Evolutionary conservation across 768 basidiomycete genomes (phyloP), one percentile per base, ranked within the genome.

Genomic region (Cyathus striatus): DNA sequence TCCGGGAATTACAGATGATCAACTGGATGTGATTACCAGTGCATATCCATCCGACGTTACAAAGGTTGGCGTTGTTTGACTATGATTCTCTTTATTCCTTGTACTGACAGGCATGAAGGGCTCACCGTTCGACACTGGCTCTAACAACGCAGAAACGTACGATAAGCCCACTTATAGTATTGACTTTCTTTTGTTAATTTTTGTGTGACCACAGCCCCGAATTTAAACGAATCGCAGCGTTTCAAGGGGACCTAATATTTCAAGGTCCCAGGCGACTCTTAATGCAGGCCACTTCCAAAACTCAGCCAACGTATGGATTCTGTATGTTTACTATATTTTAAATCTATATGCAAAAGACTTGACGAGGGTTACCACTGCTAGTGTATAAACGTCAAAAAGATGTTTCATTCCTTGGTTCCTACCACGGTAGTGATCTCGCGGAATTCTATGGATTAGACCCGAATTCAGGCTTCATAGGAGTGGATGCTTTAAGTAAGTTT

Each of bases 211-310:
- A 24, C 18, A 67, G 66, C 2, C 67, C 68, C 3, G 40, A 70
- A 47, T 70, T 54, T 50, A 71, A 70, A 16, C 4, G 4, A 12
- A 12, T 32, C 4, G 30, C 30, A 32, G 30, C 27, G 13, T 12
- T 32, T 32, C 58, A 58, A 37, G 69, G 70, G 1, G 70, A 73
- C 43, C 36, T 54, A 5, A 39, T 45, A 9, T 69, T 68, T 47
- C 58, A 66, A 23, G 60, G 55, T 6, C 59, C 58, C 20, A 59
- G 66, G 3, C 58, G 69, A n/a, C 63, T 58, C 41, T 59, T 69
- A 44, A 48, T 70, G 13, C 34, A 59, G 16, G 43, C 55, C 3
- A 50, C 55, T 0, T 56, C 65, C 0, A 46, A 41, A 12, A 65
- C 52, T 5, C 64, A 70, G 45, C 49, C 56, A 1, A 55, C 52